These are phyloP conservation scores for Penicillium mononematosum DNA, from an alignment of 495 filamentous ascomycete species.

Conservation along the genomic window DNA sequence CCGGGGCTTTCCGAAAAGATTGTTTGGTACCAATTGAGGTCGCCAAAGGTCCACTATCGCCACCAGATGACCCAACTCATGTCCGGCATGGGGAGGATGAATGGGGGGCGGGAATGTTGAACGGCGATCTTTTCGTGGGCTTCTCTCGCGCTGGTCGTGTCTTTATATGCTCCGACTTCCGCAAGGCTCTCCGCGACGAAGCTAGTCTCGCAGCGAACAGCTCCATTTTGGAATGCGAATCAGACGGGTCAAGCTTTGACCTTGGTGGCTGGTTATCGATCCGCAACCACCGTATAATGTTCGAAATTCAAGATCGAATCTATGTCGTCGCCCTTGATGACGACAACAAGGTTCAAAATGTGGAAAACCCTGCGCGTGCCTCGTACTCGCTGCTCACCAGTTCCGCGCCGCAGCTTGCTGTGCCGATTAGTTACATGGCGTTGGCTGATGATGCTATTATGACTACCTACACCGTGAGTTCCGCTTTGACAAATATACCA, in stretches of 20 bases:
- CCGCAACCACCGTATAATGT: conserved; percentile 43
- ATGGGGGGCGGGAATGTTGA: conserved; percentile 43
- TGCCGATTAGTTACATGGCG: conserved; percentile 43
- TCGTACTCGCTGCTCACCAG: conserved; percentile 40
- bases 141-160: conserved; percentile 40
- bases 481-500: not conserved
- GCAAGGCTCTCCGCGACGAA: conserved; percentile 32
- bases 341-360: conserved; percentile 31
- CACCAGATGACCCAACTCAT: conserved; percentile 28
- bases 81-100: conserved; percentile 34
- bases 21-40: conserved; percentile 29
- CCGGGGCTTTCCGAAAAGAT: conserved; percentile 22
- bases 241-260: conserved; percentile 38
- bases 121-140: conserved; percentile 39
- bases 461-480: conserved; percentile 40
- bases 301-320: conserved; percentile 40
- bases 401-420: conserved; percentile 36
- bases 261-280: conserved; percentile 43
- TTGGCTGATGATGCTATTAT: conserved; percentile 42
- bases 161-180: conserved; percentile 42
- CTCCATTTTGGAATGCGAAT: conserved; percentile 37
- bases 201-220: conserved; percentile 23
- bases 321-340: conserved; percentile 41
- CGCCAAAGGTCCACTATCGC: conserved; percentile 27
- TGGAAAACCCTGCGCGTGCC: conserved; percentile 24